Evolutionary conservation across 2,329 filamentous ascomycete species (phyloP).

Genomic region (Exophiala calicioides): DNA sequence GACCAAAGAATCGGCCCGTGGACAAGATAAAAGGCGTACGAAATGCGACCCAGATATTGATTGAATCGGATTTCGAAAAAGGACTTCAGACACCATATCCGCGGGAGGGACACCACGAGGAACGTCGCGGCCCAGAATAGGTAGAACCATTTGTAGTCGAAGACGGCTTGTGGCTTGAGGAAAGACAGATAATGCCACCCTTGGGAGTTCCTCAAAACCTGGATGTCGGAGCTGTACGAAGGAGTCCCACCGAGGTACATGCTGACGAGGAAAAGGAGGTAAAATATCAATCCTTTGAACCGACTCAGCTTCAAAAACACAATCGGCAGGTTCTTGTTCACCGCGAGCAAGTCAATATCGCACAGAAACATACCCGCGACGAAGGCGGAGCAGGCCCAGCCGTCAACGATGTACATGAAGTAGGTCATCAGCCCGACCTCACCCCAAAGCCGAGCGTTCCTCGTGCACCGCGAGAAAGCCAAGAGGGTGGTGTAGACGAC

Average conservation of each 20-base stretch:
- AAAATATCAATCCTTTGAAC: constrained; percentile 55
- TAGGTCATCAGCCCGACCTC: constrained; percentile 59
- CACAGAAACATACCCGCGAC: constrained; percentile 62
- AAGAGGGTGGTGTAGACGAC: constrained; percentile 60
- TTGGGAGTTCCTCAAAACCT: constrained; percentile 22
- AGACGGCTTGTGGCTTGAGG: constrained; percentile 64
- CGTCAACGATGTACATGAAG: constrained; percentile 68
- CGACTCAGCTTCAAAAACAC: constrained; percentile 51
- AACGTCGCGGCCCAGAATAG: constrained; percentile 63
- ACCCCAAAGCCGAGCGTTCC: constrained; percentile 57
- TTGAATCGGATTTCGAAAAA: constrained; percentile 46
- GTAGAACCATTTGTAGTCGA: constrained; percentile 68
- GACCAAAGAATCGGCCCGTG: constrained; percentile 51
- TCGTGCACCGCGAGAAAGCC: constrained; percentile 59
- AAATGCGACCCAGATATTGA: constrained; percentile 50
- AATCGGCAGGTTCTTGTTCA: constrained; percentile 52
- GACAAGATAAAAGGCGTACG: constrained; percentile 51
- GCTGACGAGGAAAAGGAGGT: constrained; percentile 54
- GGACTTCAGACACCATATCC: constrained; percentile 58
- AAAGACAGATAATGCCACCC: constrained; percentile 31
- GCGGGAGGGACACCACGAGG: constrained; percentile 57
- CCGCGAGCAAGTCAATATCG: constrained; percentile 61
- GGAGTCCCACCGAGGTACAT: constrained; percentile 65
- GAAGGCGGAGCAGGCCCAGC: constrained; percentile 63
- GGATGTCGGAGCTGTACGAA: constrained; percentile 48